These are phyloP conservation scores for Clonostachys sp. DNA, from an alignment of 2,329 filamentous ascomycete genomes.

Conservation along the genomic window DNA sequence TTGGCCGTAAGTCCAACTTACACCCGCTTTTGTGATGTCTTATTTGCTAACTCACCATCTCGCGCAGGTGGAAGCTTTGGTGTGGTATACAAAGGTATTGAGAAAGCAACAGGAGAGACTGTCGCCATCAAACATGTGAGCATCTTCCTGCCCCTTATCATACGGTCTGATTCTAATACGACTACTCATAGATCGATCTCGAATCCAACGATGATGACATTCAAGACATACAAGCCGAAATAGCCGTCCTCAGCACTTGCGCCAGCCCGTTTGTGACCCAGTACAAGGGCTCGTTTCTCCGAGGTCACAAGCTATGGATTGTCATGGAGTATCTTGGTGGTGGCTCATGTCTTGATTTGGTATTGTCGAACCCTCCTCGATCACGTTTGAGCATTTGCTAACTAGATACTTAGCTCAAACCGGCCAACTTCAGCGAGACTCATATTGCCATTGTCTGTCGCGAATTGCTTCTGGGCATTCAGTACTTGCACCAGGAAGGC, in stretches of 20 bases:
- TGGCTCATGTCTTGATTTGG: slow-evolving; percentile 90
- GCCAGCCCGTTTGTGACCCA: slow-evolving; percentile 91
- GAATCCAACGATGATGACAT: slow-evolving; percentile 99
- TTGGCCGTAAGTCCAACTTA: slow-evolving; percentile 68
- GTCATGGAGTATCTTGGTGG: slow-evolving; percentile 98
- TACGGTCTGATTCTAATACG: background rate
- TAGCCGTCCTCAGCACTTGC: slow-evolving; percentile 91
- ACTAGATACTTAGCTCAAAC: slow-evolving; percentile 65
- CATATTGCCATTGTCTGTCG: slow-evolving; percentile 94
- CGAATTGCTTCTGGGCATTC: slow-evolving; percentile 82
- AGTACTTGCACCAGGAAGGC: slow-evolving; percentile 89
- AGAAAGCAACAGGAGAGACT: slow-evolving; percentile 82
- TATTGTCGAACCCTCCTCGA: slow-evolving; percentile 31
- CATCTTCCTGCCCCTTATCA: slow-evolving; percentile 7
- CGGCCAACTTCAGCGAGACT: slow-evolving; percentile 79
- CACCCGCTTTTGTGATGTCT: background rate
- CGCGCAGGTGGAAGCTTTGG: slow-evolving; percentile 84
- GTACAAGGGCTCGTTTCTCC: slow-evolving; percentile 95
- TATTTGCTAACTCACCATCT: slow-evolving; percentile 5
- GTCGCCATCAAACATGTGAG: slow-evolving; percentile 95
- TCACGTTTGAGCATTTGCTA: slow-evolving; percentile 11
- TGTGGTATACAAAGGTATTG: slow-evolving; percentile 93
- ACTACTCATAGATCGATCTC: slow-evolving; percentile 76
- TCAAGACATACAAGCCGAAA: slow-evolving; percentile 96
- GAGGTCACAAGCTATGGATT: slow-evolving; percentile 97